Evolutionary conservation across 148 eudicot species (phyloP).

Genomic region (Heliosperma pusillum): DNA sequence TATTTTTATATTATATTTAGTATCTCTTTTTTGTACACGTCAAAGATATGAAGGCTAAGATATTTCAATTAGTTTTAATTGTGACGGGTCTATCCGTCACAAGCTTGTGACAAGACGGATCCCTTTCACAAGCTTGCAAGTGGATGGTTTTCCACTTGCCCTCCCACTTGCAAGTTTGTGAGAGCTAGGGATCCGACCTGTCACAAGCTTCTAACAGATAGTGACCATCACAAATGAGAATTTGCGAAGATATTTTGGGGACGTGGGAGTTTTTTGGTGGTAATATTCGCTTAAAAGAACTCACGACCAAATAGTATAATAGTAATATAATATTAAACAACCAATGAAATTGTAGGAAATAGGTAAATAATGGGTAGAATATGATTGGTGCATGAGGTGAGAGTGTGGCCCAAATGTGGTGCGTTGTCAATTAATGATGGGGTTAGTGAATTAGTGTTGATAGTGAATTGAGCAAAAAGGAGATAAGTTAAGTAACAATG

Average conservation of each 20-base stretch:
- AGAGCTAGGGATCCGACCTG: no score
- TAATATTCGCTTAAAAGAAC: neutral
- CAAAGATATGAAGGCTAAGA: constrained; percentile 17
- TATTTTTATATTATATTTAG: constrained; percentile 5
- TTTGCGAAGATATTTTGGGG: no score
- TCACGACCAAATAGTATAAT: neutral
- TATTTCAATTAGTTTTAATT: no score
- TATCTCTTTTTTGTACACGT: constrained; percentile 26
- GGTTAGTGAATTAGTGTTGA: constrained; percentile 10
- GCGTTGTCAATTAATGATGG: neutral
- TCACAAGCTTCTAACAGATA: no score
- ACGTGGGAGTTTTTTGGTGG: neutral
- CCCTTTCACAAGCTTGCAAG: no score
- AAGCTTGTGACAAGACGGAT: no score
- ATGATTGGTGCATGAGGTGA: constrained; percentile 8
- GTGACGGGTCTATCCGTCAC: no score
- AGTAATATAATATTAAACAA: neutral
- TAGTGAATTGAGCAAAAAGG: neutral
- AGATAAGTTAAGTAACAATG: neutral
- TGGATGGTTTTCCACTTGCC: no score
- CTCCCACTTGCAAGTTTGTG: no score
- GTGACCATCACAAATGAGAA: no score
- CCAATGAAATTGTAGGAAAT: neutral
- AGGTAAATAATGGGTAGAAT: neutral
- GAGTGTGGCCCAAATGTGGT: constrained; percentile 7